Base-by-base conservation (phyloP, 2,329 filamentous ascomycete genomes). In the Thelonectria discophora region DNA sequence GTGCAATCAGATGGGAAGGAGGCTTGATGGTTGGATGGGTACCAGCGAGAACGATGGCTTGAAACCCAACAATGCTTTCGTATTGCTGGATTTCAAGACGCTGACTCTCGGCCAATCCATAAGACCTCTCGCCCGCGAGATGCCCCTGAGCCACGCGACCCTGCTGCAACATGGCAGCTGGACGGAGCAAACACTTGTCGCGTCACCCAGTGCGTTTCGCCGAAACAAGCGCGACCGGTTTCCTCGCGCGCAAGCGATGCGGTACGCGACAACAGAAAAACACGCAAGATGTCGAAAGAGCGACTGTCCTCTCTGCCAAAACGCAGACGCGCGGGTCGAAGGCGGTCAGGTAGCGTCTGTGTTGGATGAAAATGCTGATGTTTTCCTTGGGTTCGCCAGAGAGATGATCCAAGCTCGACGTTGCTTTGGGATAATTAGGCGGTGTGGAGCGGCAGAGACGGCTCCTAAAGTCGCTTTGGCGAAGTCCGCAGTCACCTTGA, bases 1-100 rank as follows among this genome's bases (percentile, higher is more conserved):
- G 62, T 34, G 65, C 48, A 63, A 71, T 67, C 63, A 80, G 69
- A 73, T 81, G 79, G 58, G 78, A 69, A 60, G 84, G 82, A 34
- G 83, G 74, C 74, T 87, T 88, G 77, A 90, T 84, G 70, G 80
- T 83, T 51, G 86, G 84, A 73, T 94, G 90, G 70, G 84, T 88
- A 73, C 94, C 93, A 76, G 91, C 87, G 74, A 95, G 82, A 70
- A 98, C 86, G 69, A 88, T 84, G 81, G 97, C 91, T 77, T 89
- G 90, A 77, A 98, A 88, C 69, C 84, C 86, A 73, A 97, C 76
- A 72, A 98, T 91, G 79, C 90, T 92, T 74, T 90, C 86, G 81
- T 93, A 95, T 78, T 94, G 87, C 54, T 82, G 77, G 51, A 90
- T 78, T 73, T 90, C 86, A 72, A 84, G 80, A 60, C 82, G 74